Conservation (phyloP, 768 basidiomycete genomes). For the Brasilioporus rufonigricans region DNA sequence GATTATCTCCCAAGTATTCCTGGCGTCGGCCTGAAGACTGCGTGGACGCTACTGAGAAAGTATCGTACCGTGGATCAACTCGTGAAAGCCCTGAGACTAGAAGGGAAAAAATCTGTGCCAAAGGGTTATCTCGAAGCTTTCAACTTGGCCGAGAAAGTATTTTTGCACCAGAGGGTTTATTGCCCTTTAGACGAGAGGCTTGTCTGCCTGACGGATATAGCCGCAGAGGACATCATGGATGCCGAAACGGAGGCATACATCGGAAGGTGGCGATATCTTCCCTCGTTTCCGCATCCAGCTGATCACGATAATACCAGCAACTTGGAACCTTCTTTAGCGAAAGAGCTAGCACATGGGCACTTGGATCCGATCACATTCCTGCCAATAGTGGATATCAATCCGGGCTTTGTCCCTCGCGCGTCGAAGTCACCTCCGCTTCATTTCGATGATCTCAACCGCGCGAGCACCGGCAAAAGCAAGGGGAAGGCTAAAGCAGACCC, state of each 20-base stretch:
- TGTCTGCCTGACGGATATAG: constrained; percentile 64
- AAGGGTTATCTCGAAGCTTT: constrained; percentile 72
- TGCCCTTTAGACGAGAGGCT: constrained; percentile 65
- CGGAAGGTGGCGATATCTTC: constrained; percentile 46
- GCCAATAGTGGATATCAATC: constrained; percentile 80
- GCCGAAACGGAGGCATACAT: constrained; percentile 68
- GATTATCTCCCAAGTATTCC: constrained; percentile 90
- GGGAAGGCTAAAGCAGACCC: constrained; percentile 37
- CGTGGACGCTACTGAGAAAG: constrained; percentile 76
- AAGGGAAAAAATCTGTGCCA: constrained; percentile 84
- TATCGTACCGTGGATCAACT: constrained; percentile 86
- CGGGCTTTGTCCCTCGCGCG: constrained; percentile 53
- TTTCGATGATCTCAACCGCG: constrained; percentile 25
- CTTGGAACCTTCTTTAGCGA: constrained; percentile 62
- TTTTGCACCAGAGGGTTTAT: constrained; percentile 90
- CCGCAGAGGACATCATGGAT: constrained; percentile 53
- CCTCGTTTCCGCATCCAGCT: background rate
- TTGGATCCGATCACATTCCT: constrained; percentile 65
- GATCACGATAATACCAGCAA: constrained; percentile 43
- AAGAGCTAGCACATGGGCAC: constrained; percentile 63
- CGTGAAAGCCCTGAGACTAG: constrained; percentile 68
- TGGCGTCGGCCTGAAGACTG: constrained; percentile 93
- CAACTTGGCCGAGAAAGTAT: constrained; percentile 83
- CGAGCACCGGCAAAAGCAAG: constrained; percentile 42
- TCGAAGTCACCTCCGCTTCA: constrained; percentile 42